These are phyloP conservation scores for Aspergillus affinis DNA, from an alignment of 495 filamentous ascomycete genomes.

Conservation along the genomic window DNA sequence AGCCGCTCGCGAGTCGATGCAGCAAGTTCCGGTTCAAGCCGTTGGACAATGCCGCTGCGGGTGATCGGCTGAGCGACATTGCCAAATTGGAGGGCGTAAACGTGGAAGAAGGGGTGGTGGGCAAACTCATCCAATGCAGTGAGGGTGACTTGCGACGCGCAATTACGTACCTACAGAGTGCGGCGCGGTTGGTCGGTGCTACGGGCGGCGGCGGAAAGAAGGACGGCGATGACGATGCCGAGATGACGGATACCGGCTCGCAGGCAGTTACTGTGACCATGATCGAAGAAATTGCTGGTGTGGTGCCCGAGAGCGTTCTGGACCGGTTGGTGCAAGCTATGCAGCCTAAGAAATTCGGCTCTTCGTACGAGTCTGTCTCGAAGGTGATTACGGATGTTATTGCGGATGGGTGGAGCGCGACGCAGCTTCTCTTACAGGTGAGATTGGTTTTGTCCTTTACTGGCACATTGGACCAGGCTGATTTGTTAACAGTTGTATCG, in stretches of 20 bases:
- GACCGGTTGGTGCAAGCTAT: conserved; percentile 71
- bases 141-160: conserved; percentile 95
- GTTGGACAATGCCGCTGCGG: conserved; percentile 79
- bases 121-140: conserved; percentile 79
- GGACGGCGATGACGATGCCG: conserved; percentile 50
- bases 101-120: conserved; percentile 74
- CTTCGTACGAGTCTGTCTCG: conserved; percentile 71
- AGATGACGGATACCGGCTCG: conserved; percentile 44
- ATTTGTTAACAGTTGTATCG: conserved; percentile 68
- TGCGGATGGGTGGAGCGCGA: conserved; percentile 97
- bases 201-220: conserved; percentile 36
- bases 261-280: conserved; percentile 66
- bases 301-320: conserved; percentile 76
- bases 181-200: conserved; percentile 74
- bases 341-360: conserved; percentile 63
- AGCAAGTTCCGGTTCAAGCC: conserved; percentile 98
- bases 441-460: conserved; percentile 5
- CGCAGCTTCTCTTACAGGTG: conserved; percentile 79
- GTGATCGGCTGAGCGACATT: conserved; percentile 74
- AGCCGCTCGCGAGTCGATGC: conserved; percentile 85
- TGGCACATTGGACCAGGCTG: conserved; percentile 2
- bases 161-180: conserved; percentile 93
- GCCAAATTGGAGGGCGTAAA: conserved; percentile 70
- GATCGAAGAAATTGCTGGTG: conserved; percentile 94
- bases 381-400: conserved; percentile 84